Evolutionary conservation across 2,329 filamentous ascomycete genomes (phyloP), one percentile per base, ranked within the genome.

Genomic region (Sporothrix brunneoviolacea): DNA sequence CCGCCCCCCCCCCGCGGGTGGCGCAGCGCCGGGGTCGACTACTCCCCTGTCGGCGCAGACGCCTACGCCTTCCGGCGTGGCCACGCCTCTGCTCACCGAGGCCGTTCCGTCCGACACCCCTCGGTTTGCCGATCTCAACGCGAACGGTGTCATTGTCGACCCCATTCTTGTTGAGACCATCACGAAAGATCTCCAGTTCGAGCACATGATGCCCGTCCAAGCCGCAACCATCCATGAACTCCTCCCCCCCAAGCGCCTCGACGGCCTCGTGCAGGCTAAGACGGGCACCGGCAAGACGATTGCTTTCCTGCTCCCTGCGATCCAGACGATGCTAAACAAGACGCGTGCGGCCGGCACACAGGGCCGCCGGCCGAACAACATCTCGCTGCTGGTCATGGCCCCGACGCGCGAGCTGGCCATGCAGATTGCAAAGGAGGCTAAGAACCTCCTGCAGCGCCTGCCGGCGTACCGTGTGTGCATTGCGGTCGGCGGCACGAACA

Each of bases 281-380:
- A 94, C 88, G 1, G 88, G 88, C 57, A 94, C 89, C 0, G 88
- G 88, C 59, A 94, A 94, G 70, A 94, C 88, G 0, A 68, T 93
- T 50, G 88, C 85, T 42, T 94, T 94, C 69, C 74, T 94, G 32
- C 71, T 93, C 4, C 89, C 88, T n/a, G 77, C 87, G n/a, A 70
- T 94, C 32, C 86, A 93, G 64, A 86, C 80, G 53, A 83, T 93
- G 61, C 72, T 91, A 59, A 68, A 67, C 44, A 65, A 64, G 60
- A 48, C 50, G 24, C 65, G 2, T n/a, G 22, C 41, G 24, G 4
- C 30, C 45, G 36, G 38, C 45, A 19, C 16, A 32, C 36, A 51
- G 21, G 35, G 38, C 30, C 55, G 27, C n/a, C n/a, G n/a, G n/a
- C n/a, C 6, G 30, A 63, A 61, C 55, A 74, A 65, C 62, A 71